Evolutionary conservation across 1,284 basidiomycete species (phyloP).

Genomic region (Ustanciosporium gigantosporum): DNA sequence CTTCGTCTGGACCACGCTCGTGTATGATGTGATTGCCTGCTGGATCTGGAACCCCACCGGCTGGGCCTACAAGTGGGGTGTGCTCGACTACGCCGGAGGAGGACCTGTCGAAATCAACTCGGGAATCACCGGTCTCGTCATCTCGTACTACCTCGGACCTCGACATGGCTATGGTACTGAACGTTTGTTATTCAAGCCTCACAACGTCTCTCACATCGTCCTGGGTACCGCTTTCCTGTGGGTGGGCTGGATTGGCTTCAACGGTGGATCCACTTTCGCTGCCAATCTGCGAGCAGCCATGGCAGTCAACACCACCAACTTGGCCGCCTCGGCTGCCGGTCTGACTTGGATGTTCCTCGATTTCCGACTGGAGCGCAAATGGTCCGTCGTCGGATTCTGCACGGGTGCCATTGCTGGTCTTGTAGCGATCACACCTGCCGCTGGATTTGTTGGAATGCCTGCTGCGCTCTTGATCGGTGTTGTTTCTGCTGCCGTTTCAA

Average conservation of each 20-base stretch:
- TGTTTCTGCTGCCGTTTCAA: slow-evolving; percentile 75
- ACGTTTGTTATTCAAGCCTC: slow-evolving; percentile 83
- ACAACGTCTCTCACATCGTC: slow-evolving; percentile 86
- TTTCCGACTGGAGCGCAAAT: slow-evolving; percentile 80
- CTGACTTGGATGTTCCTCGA: slow-evolving; percentile 88
- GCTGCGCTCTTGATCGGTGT: slow-evolving; percentile 75
- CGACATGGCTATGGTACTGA: slow-evolving; percentile 86
- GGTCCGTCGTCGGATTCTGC: slow-evolving; percentile 65
- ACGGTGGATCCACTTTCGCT: slow-evolving; percentile 83
- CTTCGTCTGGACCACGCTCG: slow-evolving; percentile 82
- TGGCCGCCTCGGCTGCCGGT: slow-evolving; percentile 71
- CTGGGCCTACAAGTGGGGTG: slow-evolving; percentile 88
- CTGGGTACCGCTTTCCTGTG: slow-evolving; percentile 86
- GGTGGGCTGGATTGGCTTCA: slow-evolving; percentile 96
- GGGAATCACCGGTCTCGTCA: slow-evolving; percentile 82
- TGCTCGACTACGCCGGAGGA: slow-evolving; percentile 88
- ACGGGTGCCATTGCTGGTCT: slow-evolving; percentile 63
- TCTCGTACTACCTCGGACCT: slow-evolving; percentile 87
- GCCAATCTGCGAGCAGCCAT: slow-evolving; percentile 86
- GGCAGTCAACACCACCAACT: slow-evolving; percentile 85
- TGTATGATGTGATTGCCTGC: slow-evolving; percentile 61
- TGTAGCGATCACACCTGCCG: slow-evolving; percentile 62
- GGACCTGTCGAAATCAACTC: slow-evolving; percentile 92
- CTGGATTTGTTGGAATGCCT: slow-evolving; percentile 68
- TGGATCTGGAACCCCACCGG: slow-evolving; percentile 90